A percentile compares a stretch with the other conserved stretches of the same genome.
These are phyloP conservation scores for Ceratocystis huliohia DNA, from an alignment of 2,329 filamentous ascomycete species.

Conservation along the genomic window DNA sequence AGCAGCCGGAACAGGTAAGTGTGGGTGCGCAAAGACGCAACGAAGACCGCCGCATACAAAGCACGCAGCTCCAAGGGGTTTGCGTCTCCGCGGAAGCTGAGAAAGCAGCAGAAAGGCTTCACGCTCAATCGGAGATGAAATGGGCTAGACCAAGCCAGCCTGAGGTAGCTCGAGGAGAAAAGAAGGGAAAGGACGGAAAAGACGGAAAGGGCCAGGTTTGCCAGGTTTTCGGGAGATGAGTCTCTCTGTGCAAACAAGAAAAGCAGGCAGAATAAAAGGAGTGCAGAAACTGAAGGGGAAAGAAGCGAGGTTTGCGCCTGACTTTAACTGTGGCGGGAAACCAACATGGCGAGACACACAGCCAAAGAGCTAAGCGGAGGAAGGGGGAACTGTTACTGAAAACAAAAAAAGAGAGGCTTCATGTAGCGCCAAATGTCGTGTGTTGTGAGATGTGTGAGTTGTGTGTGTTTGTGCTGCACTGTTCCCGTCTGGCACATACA, in stretches of 20 bases:
- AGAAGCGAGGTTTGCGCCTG: neutral
- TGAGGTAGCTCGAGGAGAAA: neutral
- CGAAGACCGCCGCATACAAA: neutral
- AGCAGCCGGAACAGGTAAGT: neutral
- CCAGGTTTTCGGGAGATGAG: neutral
- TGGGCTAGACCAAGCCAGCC: neutral
- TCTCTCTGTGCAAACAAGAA: conserved; percentile 20
- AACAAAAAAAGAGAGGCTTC: neutral
- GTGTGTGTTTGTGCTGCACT: conserved; percentile 1
- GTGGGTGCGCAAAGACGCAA: neutral
- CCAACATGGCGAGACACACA: neutral
- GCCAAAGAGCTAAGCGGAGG: neutral
- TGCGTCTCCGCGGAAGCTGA: no score
- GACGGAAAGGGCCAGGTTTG: neutral
- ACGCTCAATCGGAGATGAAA: neutral
- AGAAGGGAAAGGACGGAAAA: neutral
- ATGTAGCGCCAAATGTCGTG: conserved; percentile 1
- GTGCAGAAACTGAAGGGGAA: neutral
- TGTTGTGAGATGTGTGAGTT: neutral
- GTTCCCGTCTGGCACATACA: neutral
- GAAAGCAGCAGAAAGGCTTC: no score
- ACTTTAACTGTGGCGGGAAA: neutral
- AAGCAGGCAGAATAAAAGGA: conserved; percentile 24
- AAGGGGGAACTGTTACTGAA: neutral
- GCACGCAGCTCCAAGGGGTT: neutral